These are phyloP conservation scores for Piper longum DNA, from an alignment of 164 flowering plant genomes.

Conservation along the genomic window DNA sequence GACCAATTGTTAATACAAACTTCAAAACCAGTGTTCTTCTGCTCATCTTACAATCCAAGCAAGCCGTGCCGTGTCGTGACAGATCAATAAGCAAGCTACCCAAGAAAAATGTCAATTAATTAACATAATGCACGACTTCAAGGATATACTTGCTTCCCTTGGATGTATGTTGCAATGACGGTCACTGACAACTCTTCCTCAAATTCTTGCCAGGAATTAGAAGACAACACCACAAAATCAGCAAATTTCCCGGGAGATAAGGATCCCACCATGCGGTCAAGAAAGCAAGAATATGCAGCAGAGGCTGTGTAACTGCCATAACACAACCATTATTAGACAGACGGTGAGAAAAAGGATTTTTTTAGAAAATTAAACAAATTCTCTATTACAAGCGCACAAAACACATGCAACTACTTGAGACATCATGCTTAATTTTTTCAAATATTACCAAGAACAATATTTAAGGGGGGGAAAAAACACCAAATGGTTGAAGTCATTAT, in stretches of 20 bases:
- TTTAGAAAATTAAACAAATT: neutral
- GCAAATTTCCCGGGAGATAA: slow-evolving; percentile 77
- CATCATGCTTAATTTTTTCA: too few species aligned
- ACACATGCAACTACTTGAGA: too few species aligned
- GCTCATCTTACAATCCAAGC: too few species aligned
- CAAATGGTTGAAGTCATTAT: too few species aligned
- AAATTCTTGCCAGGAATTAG: slow-evolving; percentile 54
- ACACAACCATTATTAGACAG: neutral
- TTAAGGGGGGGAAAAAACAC: too few species aligned
- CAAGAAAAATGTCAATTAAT: too few species aligned
- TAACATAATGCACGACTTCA: slow-evolving; percentile 2
- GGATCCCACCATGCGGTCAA: slow-evolving; percentile 68
- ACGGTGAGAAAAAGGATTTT: neutral
- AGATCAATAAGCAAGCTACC: too few species aligned
- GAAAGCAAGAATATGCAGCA: slow-evolving; percentile 79
- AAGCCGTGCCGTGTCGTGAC: too few species aligned
- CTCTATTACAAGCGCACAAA: neutral
- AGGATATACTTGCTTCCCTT: slow-evolving; percentile 53
- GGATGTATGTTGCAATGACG: slow-evolving; percentile 67
- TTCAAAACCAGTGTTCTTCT: too few species aligned
- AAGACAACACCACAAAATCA: slow-evolving; percentile 70
- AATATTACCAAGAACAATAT: too few species aligned
- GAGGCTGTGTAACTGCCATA: slow-evolving; percentile 67
- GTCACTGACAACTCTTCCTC: slow-evolving; percentile 37
- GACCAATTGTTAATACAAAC: too few species aligned